Evolutionary conservation across 768 basidiomycete species (phyloP), one percentile per base, ranked within the genome.

Genomic region (Tricholoma sp.): DNA sequence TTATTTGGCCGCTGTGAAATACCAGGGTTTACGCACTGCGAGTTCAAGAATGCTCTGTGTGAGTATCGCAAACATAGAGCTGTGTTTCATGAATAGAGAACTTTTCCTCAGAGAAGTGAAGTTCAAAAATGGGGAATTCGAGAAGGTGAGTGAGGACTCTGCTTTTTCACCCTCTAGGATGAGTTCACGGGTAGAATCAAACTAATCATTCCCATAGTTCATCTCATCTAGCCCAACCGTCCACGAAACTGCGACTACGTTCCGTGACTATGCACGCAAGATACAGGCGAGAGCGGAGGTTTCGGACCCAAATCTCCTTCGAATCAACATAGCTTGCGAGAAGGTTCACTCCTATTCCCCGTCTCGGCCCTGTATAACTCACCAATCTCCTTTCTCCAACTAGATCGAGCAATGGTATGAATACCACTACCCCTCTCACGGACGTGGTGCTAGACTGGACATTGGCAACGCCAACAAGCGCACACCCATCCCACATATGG

Each of bases 11-110:
- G 70, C 97, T 47, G 74, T 98, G 65, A 88, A 82, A 69, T 94
- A 91, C 72, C 94, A 97, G 73, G 88, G 80, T 55, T 85, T 97
- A 20, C 98, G 98, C 79, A 90, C 90, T 67, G 98, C 98, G 72
- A 93, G 91, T 62, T 92, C 96, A 0, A 90, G 98, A 57, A 95
- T 96, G 6, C 89, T 87, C 13, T 81, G 86, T 15, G 97, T 98
- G 94, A 94, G 94, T 0, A 87, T 99, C 59, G 95, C 96, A 10
- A 98, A 96, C 10, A 79, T 99, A 28, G 83, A 87, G 49, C 70
- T 91, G 48, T 96, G 94, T 70, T 98, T 94, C 75, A 94, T 91
- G 91, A 98, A 98, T 73, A 81, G 82, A 7, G 75, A 74, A 6
- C 88, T 98, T 80, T 84, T 98, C 71, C 80, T 88, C 61, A 72